These are phyloP conservation scores for Solanum medicagineum DNA, from an alignment of 257 asterid species.

Conservation along the genomic window DNA sequence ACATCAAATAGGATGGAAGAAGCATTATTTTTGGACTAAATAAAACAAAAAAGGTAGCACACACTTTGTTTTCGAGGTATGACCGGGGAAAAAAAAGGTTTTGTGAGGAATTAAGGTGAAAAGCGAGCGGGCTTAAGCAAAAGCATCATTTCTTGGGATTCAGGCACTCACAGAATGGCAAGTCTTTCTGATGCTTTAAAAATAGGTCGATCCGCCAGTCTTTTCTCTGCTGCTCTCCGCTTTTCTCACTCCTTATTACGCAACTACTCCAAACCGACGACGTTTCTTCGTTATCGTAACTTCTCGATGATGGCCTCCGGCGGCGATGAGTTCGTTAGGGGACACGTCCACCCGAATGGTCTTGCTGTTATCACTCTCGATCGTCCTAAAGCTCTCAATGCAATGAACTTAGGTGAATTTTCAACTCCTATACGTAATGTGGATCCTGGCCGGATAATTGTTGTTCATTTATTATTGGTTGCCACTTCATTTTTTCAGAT, in stretches of 20 bases:
- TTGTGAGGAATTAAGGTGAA: background rate
- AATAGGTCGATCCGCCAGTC: background rate
- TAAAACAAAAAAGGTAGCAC: too few relatives aligned
- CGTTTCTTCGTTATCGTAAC: background rate
- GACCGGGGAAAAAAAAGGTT: background rate
- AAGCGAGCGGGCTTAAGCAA: background rate
- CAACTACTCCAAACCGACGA: background rate
- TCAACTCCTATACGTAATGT: background rate
- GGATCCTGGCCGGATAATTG: background rate
- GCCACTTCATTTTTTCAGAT: background rate
- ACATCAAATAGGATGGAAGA: too few relatives aligned
- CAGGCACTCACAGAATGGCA: background rate
- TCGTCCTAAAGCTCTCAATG: constrained; percentile 92
- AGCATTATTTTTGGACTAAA: too few relatives aligned
- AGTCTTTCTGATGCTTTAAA: background rate
- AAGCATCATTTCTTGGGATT: background rate
- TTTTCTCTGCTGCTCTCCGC: background rate
- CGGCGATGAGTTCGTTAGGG: constrained; percentile 61
- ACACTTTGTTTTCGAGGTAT: too few relatives aligned
- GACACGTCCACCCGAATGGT: constrained; percentile 73
- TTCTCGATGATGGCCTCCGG: constrained; percentile 41
- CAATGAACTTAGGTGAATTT: constrained; percentile 66
- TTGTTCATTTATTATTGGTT: background rate
- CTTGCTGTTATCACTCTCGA: constrained; percentile 84
- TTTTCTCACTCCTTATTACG: background rate